Evolutionary conservation across 805 yeast genomes (phyloP).

Genomic region (Metschnikowia dekortorum): DNA sequence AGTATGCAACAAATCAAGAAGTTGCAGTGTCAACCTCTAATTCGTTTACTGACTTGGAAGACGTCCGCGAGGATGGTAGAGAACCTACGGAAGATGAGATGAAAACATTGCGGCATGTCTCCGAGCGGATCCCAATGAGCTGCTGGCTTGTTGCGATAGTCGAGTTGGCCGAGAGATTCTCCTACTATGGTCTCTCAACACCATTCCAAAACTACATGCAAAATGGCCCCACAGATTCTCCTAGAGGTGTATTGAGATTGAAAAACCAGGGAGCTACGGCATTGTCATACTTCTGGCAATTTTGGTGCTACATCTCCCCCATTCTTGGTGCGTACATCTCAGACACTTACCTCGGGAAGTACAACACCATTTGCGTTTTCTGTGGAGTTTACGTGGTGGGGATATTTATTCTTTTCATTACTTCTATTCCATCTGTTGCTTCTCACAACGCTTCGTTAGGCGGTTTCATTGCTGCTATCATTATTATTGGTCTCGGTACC

Average conservation of each 20-base stretch:
- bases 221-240: constrained; percentile 10
- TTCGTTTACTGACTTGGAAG: constrained; percentile 4
- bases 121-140: constrained; percentile 18
- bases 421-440: constrained; percentile 60
- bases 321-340: constrained; percentile 42
- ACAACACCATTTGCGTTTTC: constrained; percentile 59
- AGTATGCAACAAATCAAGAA: background rate
- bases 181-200: constrained; percentile 14
- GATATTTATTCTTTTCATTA: constrained; percentile 57
- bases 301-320: constrained; percentile 14
- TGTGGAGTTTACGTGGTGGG: constrained; percentile 57
- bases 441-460: constrained; percentile 50
- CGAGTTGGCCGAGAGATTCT: constrained; percentile 15
- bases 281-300: constrained; percentile 13
- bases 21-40: background rate
- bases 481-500: constrained; percentile 68
- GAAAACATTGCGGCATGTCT: constrained; percentile 48
- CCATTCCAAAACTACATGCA: constrained; percentile 17
- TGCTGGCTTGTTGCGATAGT: constrained; percentile 15
- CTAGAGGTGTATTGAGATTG: constrained; percentile 10
- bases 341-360: constrained; percentile 70
- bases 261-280: constrained; percentile 12
- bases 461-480: constrained; percentile 54
- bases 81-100: constrained; percentile 51
- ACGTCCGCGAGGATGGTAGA: constrained; percentile 2